phyloP scores from a whole-genome alignment of 1,284 basidiomycete species.

The Tilletia setariae region DNA sequence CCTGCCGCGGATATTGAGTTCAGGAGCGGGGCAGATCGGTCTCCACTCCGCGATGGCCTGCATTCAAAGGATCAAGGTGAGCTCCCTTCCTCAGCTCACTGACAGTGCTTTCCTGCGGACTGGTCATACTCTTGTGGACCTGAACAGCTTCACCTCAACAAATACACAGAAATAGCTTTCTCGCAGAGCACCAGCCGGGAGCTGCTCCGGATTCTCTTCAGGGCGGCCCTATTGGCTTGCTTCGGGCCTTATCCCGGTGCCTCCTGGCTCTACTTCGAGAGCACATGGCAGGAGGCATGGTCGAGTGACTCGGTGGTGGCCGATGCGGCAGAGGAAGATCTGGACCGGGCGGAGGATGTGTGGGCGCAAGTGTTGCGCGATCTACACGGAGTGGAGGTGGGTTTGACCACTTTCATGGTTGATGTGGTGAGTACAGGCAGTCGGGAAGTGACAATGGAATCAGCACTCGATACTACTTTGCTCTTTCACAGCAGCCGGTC shows the following conservation, averaged over 20 bases:
- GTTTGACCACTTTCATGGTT: neutral
- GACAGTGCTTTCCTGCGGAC: neutral
- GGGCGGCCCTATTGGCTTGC: neutral
- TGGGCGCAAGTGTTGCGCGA: slow-evolving; percentile 8
- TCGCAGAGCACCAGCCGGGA: neutral
- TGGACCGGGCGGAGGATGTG: slow-evolving; percentile 7
- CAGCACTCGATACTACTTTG: too few species aligned
- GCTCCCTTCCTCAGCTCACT: neutral
- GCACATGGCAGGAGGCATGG: slow-evolving; percentile 3
- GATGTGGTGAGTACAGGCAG: slow-evolving; percentile 9
- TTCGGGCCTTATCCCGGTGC: slow-evolving; percentile 5
- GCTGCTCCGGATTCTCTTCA: neutral
- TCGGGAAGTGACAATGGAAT: too few species aligned
- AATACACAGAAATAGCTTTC: neutral
- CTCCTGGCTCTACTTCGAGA: neutral
- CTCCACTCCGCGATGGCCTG: slow-evolving; percentile 11
- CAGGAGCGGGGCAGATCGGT: neutral
- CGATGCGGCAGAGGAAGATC: neutral
- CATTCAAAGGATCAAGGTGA: slow-evolving; percentile 2
- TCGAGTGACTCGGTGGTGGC: neutral
- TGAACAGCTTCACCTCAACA: neutral
- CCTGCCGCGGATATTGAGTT: neutral
- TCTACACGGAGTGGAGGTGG: slow-evolving; percentile 1
- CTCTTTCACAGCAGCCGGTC: too few species aligned
- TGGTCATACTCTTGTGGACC: neutral